phyloP scores from a whole-genome alignment of 169 alveolate genomes.

The Eimeria brunetti region DNA sequence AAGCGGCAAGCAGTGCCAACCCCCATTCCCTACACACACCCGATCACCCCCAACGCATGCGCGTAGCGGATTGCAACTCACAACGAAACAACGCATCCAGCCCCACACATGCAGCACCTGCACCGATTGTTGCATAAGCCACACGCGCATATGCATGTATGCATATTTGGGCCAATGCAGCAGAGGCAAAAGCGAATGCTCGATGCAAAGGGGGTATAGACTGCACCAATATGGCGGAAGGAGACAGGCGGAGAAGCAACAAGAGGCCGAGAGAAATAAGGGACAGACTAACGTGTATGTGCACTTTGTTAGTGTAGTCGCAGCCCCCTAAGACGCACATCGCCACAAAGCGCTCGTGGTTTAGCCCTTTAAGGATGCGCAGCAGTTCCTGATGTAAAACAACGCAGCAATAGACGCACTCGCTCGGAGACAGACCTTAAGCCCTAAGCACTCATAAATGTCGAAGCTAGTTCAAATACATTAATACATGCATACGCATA shows the following conservation, averaged over 20 bases:
- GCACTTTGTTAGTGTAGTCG: slow-evolving; percentile 80
- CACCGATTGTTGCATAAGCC: not conserved
- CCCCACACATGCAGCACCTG: not conserved
- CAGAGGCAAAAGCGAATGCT: not conserved
- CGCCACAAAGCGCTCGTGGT: slow-evolving; percentile 70
- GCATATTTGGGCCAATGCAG: not conserved
- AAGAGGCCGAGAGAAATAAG: not conserved
- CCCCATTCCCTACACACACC: slow-evolving; percentile 68
- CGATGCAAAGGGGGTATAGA: not conserved
- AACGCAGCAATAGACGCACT: not conserved
- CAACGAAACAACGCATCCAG: not conserved
- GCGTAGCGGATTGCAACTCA: not conserved
- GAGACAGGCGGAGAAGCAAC: not conserved
- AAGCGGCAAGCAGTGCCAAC: slow-evolving; percentile 63
- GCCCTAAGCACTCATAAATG: not conserved
- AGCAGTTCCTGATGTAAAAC: slow-evolving; percentile 38
- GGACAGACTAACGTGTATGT: slow-evolving; percentile 55
- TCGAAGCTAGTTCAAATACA: not conserved
- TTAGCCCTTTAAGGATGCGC: slow-evolving; percentile 27
- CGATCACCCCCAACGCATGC: not conserved
- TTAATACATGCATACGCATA: too few relatives aligned
- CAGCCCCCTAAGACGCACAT: slow-evolving; percentile 83
- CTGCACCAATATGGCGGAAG: not conserved
- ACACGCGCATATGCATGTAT: not conserved
- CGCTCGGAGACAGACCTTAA: not conserved